Evolutionary conservation across 495 filamentous ascomycete species (phyloP).

Genomic region (Xylaria venustula): DNA sequence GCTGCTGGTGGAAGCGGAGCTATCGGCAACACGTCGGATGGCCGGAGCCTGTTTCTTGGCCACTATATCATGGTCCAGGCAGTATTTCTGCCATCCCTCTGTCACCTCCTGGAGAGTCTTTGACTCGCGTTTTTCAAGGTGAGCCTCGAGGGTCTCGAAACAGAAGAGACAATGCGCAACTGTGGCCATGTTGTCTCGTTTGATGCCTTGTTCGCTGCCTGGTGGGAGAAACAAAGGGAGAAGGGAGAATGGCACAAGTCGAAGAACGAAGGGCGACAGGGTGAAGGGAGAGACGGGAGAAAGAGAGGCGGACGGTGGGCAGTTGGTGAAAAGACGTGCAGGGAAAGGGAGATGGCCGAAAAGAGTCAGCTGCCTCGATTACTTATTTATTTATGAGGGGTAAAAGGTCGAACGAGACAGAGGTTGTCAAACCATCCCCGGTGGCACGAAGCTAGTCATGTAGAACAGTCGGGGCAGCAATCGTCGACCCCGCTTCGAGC

Average conservation of each 20-base stretch:
- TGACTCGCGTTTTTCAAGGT: slow-evolving; percentile 40
- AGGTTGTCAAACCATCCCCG: background rate
- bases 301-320: background rate
- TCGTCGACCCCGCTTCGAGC: slow-evolving; percentile 13
- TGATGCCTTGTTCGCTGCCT: background rate
- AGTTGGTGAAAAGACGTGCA: background rate
- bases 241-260: too few species aligned
- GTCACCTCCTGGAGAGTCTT: slow-evolving; percentile 64
- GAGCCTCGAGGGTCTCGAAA: slow-evolving; percentile 76
- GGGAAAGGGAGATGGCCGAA: background rate
- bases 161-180: slow-evolving; percentile 83
- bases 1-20: slow-evolving; percentile 27
- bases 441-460: background rate
- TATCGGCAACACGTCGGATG: slow-evolving; percentile 34
- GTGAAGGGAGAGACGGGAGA: background rate
- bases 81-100: slow-evolving; percentile 64
- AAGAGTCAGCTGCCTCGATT: too few species aligned
- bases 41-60: slow-evolving; percentile 39
- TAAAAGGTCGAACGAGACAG: background rate
- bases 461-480: slow-evolving; percentile 2
- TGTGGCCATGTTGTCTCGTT: slow-evolving; percentile 65
- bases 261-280: background rate
- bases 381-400: too few species aligned
- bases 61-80: slow-evolving; percentile 26
- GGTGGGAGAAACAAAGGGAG: too few species aligned